Percentiles rank a stretch among this genome's conserved stretches.
Evolutionary conservation across 768 basidiomycete genomes (phyloP).

Genomic region (Russula compacta): DNA sequence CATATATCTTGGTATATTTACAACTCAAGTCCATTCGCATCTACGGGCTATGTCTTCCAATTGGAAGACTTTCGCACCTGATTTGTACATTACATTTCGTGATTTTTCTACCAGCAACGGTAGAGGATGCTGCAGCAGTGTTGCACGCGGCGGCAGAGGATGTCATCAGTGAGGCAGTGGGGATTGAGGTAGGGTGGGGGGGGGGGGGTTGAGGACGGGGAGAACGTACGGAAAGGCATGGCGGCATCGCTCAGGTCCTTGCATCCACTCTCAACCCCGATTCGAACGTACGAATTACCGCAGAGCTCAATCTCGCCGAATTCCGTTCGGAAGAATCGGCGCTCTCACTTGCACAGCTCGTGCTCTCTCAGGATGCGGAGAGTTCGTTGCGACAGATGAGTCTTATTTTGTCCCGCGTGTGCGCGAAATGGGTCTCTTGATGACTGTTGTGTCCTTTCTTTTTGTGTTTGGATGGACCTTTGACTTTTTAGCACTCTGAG

Average conservation of each 20-base stretch:
- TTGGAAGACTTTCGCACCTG: no score
- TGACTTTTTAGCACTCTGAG: conserved; percentile 58
- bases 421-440: conserved; percentile 35
- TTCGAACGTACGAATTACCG: conserved; percentile 59
- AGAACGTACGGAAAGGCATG: no score
- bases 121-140: no score
- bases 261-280: conserved; percentile 67
- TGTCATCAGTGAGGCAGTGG: no score
- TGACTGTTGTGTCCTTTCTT: conserved; percentile 23
- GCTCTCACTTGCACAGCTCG: conserved; percentile 61
- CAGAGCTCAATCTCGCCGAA: conserved; percentile 70
- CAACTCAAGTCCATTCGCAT: no score
- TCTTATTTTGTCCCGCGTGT: conserved; percentile 25
- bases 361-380: conserved; percentile 55
- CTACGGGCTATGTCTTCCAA: no score
- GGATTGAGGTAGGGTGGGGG: no score
- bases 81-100: no score
- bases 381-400: conserved; percentile 80
- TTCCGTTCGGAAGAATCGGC: conserved; percentile 50
- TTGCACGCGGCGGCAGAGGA: no score
- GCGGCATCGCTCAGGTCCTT: conserved; percentile 52
- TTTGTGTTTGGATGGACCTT: neutral
- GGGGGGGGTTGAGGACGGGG: no score
- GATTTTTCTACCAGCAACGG: no score
- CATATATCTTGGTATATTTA: no score